These are phyloP conservation scores for Colletotrichum higginsianum DNA, from an alignment of 2,329 filamentous ascomycete genomes.

Conservation along the genomic window DNA sequence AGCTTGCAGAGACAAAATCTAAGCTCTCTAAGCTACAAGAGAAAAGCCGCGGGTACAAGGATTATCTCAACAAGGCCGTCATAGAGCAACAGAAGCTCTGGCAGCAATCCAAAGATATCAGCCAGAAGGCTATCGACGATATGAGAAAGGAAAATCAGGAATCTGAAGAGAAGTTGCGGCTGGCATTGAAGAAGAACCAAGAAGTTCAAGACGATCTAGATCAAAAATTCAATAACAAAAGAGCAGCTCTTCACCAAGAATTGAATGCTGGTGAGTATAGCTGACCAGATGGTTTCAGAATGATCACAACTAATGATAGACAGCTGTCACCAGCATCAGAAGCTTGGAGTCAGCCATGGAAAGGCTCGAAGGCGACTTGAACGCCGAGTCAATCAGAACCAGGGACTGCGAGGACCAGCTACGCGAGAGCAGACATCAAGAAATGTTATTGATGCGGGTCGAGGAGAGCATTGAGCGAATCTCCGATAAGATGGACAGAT, in stretches of 20 bases:
- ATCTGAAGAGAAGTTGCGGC: constrained; percentile 45
- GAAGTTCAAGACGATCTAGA: constrained; percentile 32
- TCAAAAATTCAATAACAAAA: not conserved
- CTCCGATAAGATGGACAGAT: not conserved
- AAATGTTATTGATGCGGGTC: not conserved
- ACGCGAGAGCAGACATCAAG: not conserved
- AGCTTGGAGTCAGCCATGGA: constrained; percentile 4
- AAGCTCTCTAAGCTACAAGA: constrained; percentile 51
- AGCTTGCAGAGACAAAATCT: constrained; percentile 49
- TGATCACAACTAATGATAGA: not conserved
- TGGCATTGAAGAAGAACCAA: constrained; percentile 35
- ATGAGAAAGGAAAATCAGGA: constrained; percentile 51
- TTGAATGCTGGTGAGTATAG: not conserved
- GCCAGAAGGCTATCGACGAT: constrained; percentile 52
- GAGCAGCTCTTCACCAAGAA: not conserved
- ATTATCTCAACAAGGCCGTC: constrained; percentile 62
- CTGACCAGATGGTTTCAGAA: not conserved
- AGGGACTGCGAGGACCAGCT: constrained; percentile 17
- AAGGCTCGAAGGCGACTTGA: not conserved
- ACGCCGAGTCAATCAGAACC: constrained; percentile 5
- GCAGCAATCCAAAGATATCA: constrained; percentile 51
- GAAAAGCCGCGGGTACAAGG: constrained; percentile 53
- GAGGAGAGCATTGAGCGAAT: constrained; percentile 13
- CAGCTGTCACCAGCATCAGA: constrained; percentile 3
- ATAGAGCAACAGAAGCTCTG: constrained; percentile 63